Evolutionary conservation across 352 stramenopile species (phyloP).

Genomic region (Globisporangium cederbergense): DNA sequence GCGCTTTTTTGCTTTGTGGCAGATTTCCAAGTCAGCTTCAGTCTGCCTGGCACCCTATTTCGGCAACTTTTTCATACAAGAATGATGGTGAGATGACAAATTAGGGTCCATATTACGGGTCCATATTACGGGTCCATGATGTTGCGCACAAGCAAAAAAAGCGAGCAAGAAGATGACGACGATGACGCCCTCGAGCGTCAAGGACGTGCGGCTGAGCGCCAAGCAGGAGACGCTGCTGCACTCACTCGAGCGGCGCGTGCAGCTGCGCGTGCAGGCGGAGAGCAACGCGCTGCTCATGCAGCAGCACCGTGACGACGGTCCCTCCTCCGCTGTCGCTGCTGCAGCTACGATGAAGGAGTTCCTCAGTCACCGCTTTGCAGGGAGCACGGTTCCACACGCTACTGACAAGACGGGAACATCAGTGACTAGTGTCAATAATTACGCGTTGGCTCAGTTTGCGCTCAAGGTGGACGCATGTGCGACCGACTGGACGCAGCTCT

Average conservation of each 20-base stretch:
- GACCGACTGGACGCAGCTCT: slow-evolving; percentile 38
- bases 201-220: slow-evolving; percentile 40
- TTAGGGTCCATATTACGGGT: no score
- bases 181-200: slow-evolving; percentile 6
- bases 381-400: background rate
- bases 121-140: no score
- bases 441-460: slow-evolving; percentile 29
- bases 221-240: slow-evolving; percentile 51
- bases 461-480: slow-evolving; percentile 29
- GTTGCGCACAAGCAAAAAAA: background rate
- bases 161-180: background rate
- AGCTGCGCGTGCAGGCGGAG: slow-evolving; percentile 49
- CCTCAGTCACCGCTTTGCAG: slow-evolving; percentile 17
- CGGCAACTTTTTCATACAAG: no score
- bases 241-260: slow-evolving; percentile 53
- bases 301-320: slow-evolving; percentile 5
- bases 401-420: background rate
- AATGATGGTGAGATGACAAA: no score
- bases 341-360: slow-evolving; percentile 45
- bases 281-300: slow-evolving; percentile 37
- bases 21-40: background rate
- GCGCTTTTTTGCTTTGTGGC: background rate
- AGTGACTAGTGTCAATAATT: slow-evolving; percentile 13
- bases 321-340: background rate
- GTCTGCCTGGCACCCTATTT: no score